phyloP scores from a whole-genome alignment of 225 moss, liverwort and hornwort genomes.

The Ulota crispa region DNA sequence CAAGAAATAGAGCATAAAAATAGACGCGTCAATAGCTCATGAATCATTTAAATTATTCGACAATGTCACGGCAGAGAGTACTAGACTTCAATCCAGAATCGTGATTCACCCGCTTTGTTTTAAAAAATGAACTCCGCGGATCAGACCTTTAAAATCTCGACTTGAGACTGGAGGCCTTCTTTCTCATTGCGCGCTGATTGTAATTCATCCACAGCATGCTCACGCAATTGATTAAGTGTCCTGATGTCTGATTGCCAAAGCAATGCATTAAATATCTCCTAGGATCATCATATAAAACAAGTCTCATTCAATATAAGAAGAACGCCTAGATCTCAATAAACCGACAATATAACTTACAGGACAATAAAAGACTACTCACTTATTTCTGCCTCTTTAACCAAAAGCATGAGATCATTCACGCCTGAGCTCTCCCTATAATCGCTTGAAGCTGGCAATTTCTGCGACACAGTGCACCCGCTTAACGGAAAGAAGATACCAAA shows the following conservation, averaged over 20 bases:
- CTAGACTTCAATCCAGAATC: slow-evolving; percentile 6
- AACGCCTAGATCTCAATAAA: not conserved
- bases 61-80: not conserved
- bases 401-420: slow-evolving; percentile 77
- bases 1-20: slow-evolving; percentile 3
- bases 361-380: slow-evolving; percentile 48
- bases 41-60: slow-evolving; percentile 4
- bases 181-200: slow-evolving; percentile 53
- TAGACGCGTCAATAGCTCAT: not conserved
- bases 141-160: slow-evolving; percentile 62
- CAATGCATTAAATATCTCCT: slow-evolving; percentile 9
- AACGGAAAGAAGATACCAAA: not conserved
- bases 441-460: slow-evolving; percentile 40
- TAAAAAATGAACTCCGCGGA: not conserved
- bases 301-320: not conserved
- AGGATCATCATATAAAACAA: not conserved
- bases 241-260: slow-evolving; percentile 66
- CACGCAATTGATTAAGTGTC: slow-evolving; percentile 84
- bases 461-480: slow-evolving; percentile 11
- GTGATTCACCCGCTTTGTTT: not conserved
- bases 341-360: not conserved
- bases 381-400: slow-evolving; percentile 91
- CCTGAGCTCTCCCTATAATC: slow-evolving; percentile 43
- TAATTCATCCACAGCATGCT: slow-evolving; percentile 79
- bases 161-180: slow-evolving; percentile 70